Evolutionary conservation across 2,329 filamentous ascomycete species (phyloP), one percentile per base, ranked within the genome.

Genomic region (Paecilomyces sp.): DNA sequence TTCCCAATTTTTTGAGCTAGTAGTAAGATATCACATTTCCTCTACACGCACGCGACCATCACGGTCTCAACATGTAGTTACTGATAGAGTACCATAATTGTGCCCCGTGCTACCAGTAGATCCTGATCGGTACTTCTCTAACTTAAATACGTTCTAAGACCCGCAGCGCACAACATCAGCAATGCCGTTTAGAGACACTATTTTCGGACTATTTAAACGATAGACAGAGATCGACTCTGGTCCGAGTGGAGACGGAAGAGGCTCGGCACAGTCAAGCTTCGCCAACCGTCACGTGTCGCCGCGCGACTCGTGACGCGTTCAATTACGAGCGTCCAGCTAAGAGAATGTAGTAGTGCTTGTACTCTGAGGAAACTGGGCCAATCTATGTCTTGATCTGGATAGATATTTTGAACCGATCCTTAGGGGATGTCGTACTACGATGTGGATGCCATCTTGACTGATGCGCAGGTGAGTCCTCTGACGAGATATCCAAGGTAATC

Each of bases 401-500:
- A 18, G 1, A 41, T 15, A 3, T 47, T 2, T 47, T 6, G 2
- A 47, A 47, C 7, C 1, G 13, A n/a, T 47, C n/a, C 15, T 28
- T 28, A 9, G 15, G 65, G 55, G 5, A 77, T 78, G 76, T 74
- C 76, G 13, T 80, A 79, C 64, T 79, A 80, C 66, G 77, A 80
- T 64, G 72, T 79, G 57, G 77, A 80, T 61, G 76, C 76, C 12
- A 79, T 79, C 47, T 63, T 80, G 59, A 80, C 77, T 1, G 77
- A 79, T 65, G 74, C 76, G 4, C 75, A 78, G 66, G 76, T 76
- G 64, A 50, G 65, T 63, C 13, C 13, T 22, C 41, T 22, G 41
- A 18, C 41, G 41, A 8, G n/a, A 47, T 5, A 18, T 47, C 41
- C 15, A 5, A 22, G n/a, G 6, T 47, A n/a, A 47, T 47, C 41